A percentile compares a stretch with the other conserved stretches of the same genome.
These are phyloP conservation scores for Fusarium pseudograminearum DNA, from an alignment of 2,329 filamentous ascomycete genomes.

Conservation along the genomic window DNA sequence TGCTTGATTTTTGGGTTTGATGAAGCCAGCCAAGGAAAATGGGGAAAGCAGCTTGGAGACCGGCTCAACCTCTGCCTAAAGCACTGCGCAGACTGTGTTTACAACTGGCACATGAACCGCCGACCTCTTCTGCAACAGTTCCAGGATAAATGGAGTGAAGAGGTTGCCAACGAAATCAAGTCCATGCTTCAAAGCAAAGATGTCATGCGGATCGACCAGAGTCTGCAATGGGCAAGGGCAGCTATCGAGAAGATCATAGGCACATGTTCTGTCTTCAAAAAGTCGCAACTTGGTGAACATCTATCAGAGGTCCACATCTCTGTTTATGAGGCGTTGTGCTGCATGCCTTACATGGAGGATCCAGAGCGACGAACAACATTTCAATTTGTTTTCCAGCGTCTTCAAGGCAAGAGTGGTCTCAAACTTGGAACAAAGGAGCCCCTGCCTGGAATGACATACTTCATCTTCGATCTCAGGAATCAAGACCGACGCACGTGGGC, in stretches of 20 bases:
- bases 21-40: conserved; percentile 68
- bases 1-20: conserved; percentile 77
- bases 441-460: conserved; percentile 85
- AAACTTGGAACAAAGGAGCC: conserved; percentile 78
- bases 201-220: conserved; percentile 70
- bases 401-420: conserved; percentile 78
- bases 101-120: conserved; percentile 79
- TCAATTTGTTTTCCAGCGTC: conserved; percentile 83
- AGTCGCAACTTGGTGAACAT: conserved; percentile 60
- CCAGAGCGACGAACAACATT: conserved; percentile 70
- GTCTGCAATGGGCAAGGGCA: conserved; percentile 67
- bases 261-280: conserved; percentile 60
- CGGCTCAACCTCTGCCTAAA: conserved; percentile 70
- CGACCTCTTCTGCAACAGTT: conserved; percentile 72
- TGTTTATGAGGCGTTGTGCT: conserved; percentile 90
- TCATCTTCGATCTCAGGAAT: conserved; percentile 76
- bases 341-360: conserved; percentile 77
- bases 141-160: conserved; percentile 67
- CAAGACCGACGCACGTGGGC: conserved; percentile 64
- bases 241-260: conserved; percentile 66
- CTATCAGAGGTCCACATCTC: conserved; percentile 76
- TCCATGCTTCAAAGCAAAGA: conserved; percentile 70
- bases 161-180: conserved; percentile 64
- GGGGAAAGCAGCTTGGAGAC: conserved; percentile 69
- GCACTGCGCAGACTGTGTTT: conserved; percentile 76